Evolutionary conservation across 1,139 yeast genomes (phyloP).

Genomic region (Kodamaea plutei): DNA sequence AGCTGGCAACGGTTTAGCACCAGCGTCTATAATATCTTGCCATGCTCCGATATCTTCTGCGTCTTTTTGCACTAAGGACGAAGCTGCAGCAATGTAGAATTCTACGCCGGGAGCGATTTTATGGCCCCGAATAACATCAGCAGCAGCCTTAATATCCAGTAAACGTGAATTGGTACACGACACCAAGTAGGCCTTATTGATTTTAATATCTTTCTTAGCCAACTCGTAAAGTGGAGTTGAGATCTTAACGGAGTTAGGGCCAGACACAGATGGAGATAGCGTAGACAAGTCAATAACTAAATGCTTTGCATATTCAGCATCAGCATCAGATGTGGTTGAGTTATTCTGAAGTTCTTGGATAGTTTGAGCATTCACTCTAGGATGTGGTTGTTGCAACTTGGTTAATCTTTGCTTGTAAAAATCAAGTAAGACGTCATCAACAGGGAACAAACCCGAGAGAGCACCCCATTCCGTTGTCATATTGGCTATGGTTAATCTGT

Average conservation of each 20-base stretch:
- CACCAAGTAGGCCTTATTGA: constrained; percentile 94
- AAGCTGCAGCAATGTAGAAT: constrained; percentile 96
- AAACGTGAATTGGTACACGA: constrained; percentile 95
- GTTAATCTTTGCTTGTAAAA: constrained; percentile 72
- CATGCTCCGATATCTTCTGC: constrained; percentile 92
- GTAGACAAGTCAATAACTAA: constrained; percentile 77
- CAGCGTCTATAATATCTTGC: constrained; percentile 85
- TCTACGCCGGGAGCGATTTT: constrained; percentile 87
- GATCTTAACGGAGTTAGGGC: constrained; percentile 95
- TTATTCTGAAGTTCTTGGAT: constrained; percentile 46
- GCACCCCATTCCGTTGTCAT: constrained; percentile 99
- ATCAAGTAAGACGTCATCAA: constrained; percentile 68
- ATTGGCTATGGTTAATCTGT: constrained; percentile 92
- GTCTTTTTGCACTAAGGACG: constrained; percentile 85
- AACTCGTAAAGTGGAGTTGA: constrained; percentile 75
- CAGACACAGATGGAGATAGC: constrained; percentile 86
- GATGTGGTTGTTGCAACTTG: constrained; percentile 75
- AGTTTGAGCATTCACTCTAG: constrained; percentile 68
- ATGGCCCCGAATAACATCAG: constrained; percentile 73
- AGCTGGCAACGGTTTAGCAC: constrained; percentile 93
- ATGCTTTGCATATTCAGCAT: constrained; percentile 84
- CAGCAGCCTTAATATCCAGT: constrained; percentile 92
- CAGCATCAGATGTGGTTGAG: constrained; percentile 57
- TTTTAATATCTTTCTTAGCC: constrained; percentile 65
- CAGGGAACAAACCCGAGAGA: constrained; percentile 91